Conservation (phyloP, 352 stramenopile genomes). For the Globisporangium okanoganense region DNA sequence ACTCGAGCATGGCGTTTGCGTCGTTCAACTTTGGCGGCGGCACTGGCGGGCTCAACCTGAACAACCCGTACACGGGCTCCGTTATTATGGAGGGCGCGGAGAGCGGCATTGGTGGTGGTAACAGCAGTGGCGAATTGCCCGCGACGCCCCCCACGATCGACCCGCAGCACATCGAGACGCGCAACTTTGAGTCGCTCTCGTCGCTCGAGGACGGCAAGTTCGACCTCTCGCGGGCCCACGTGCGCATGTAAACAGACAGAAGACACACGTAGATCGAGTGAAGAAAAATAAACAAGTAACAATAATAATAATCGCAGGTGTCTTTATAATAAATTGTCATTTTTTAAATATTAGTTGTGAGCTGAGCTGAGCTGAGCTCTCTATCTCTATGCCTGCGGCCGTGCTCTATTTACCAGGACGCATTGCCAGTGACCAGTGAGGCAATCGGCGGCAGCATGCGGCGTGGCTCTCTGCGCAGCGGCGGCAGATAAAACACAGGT, state of each 20-base stretch:
- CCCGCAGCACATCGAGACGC: slow-evolving; percentile 19
- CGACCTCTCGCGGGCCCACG: slow-evolving; percentile 23
- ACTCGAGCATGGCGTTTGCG: slow-evolving; percentile 17
- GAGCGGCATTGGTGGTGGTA: background rate
- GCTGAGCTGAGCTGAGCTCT: no score
- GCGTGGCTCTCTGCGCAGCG: slow-evolving; percentile 29
- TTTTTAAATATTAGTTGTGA: no score
- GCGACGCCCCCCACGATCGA: slow-evolving; percentile 19
- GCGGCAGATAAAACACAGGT: slow-evolving; percentile 22
- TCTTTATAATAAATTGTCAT: no score
- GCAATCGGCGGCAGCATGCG: slow-evolving; percentile 49
- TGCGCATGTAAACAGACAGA: slow-evolving; percentile 27
- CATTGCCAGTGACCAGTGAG: slow-evolving; percentile 28
- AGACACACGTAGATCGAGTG: no score
- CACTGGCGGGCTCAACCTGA: slow-evolving; percentile 3
- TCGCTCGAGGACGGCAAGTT: slow-evolving; percentile 29
- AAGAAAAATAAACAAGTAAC: no score
- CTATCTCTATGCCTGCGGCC: no score
- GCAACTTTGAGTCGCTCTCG: slow-evolving; percentile 43
- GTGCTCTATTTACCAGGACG: slow-evolving; percentile 11
- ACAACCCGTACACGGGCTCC: slow-evolving; percentile 19
- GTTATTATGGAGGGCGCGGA: slow-evolving; percentile 21
- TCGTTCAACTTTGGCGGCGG: slow-evolving; percentile 19
- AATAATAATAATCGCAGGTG: no score
- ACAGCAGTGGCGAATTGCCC: slow-evolving; percentile 6